Conservation (phyloP, 2,329 filamentous ascomycete genomes). For the Nakataea oryzae region DNA sequence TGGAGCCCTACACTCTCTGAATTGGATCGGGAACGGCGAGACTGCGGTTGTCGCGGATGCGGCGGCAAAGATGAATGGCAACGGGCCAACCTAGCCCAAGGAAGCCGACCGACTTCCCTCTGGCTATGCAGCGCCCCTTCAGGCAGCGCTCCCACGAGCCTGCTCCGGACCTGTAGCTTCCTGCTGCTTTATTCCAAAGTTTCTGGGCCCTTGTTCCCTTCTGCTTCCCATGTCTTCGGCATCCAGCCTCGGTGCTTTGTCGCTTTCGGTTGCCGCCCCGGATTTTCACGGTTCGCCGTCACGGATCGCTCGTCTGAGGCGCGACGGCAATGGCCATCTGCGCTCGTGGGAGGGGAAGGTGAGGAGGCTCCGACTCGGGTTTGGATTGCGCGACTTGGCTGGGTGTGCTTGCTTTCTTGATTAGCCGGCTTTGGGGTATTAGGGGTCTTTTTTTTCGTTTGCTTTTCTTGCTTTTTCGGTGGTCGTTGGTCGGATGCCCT, state of each 20-base stretch:
- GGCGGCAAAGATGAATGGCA: background rate
- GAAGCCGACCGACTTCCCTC: background rate
- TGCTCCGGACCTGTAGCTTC: background rate
- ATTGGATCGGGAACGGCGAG: background rate
- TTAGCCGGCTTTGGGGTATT: background rate
- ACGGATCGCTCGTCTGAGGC: background rate
- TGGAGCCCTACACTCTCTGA: background rate
- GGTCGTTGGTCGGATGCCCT: background rate
- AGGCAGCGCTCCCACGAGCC: background rate
- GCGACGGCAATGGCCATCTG: background rate
- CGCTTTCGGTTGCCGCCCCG: background rate
- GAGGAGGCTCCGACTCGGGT: background rate
- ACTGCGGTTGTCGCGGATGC: background rate
- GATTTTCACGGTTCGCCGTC: background rate
- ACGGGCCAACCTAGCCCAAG: background rate
- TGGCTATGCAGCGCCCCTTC: background rate
- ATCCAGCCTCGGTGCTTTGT: background rate
- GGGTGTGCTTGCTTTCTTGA: background rate
- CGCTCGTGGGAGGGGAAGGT: background rate
- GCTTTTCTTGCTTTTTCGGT: background rate
- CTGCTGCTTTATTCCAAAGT: background rate
- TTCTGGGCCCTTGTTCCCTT: background rate
- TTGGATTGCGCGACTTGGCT: background rate
- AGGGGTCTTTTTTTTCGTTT: no score
- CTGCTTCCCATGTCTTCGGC: background rate